Evolutionary conservation across 345 rosid genomes (phyloP).

Genomic region (Citrus sinensis): DNA sequence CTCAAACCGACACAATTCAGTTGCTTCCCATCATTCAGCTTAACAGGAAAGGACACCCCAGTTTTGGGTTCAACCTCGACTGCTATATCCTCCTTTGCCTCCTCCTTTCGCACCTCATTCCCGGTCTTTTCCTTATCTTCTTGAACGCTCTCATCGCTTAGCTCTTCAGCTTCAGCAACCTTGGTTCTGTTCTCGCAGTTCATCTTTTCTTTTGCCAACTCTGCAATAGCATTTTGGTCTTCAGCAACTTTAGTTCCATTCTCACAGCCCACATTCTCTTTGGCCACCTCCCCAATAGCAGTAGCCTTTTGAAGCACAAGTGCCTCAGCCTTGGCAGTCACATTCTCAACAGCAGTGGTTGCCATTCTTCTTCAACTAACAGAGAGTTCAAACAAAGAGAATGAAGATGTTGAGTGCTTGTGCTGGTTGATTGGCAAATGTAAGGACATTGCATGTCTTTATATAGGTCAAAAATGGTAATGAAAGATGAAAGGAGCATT

Average conservation of each 20-base stretch:
- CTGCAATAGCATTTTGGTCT: not conserved
- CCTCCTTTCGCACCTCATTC: not conserved
- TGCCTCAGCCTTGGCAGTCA: slow-evolving; percentile 15
- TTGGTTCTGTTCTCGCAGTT: slow-evolving; percentile 12
- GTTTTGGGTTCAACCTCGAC: slow-evolving; percentile 47
- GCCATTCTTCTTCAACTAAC: slow-evolving; percentile 13
- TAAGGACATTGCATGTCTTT: not conserved
- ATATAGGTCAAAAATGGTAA: slow-evolving; percentile 11
- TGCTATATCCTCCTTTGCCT: slow-evolving; percentile 26
- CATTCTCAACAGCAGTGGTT: slow-evolving; percentile 18
- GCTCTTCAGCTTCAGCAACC: slow-evolving; percentile 2
- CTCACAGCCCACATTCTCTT: not conserved
- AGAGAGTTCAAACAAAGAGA: not conserved
- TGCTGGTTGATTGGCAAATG: slow-evolving; percentile 4
- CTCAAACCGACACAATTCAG: slow-evolving; percentile 33
- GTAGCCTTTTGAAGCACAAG: not conserved
- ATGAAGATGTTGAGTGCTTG: not conserved
- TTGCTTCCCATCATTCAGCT: slow-evolving; percentile 47
- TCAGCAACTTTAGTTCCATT: slow-evolving; percentile 10
- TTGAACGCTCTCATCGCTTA: slow-evolving; percentile 9
- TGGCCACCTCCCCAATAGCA: not conserved
- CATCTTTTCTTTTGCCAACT: not conserved
- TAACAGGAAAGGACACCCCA: slow-evolving; percentile 43
- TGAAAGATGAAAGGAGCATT: slow-evolving; percentile 14
- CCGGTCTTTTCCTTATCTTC: slow-evolving; percentile 6